These are phyloP conservation scores for Penium margaritaceum DNA, from an alignment of 139 green algal species.

Conservation along the genomic window DNA sequence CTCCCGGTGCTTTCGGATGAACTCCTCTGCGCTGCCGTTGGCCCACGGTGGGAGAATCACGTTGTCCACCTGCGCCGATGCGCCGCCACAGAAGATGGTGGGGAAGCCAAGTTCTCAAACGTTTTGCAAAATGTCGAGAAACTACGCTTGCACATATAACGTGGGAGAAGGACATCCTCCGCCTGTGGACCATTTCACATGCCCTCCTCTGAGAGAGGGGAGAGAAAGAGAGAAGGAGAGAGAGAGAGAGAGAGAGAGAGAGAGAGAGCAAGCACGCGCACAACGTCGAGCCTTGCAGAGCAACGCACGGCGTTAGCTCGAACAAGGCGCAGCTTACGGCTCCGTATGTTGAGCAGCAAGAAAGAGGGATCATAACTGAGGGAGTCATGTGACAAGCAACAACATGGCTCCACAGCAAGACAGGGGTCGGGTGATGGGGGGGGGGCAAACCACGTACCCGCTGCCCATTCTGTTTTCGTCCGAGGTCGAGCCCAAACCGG, in stretches of 20 bases:
- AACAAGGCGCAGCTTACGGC: background rate
- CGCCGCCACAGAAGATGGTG: background rate
- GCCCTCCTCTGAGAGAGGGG: no score
- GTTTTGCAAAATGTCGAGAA: background rate
- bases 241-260: background rate
- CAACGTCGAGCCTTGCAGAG: no score
- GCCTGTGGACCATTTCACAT: background rate
- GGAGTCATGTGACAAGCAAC: no score
- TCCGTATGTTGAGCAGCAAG: no score
- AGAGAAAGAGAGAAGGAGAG: background rate
- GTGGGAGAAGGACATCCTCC: background rate
- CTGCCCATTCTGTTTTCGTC: slow-evolving; percentile 34
- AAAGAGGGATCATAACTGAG: no score
- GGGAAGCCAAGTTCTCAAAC: background rate
- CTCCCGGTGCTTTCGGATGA: slow-evolving; percentile 57
- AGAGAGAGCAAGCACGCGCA: background rate
- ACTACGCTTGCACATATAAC: background rate
- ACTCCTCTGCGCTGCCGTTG: slow-evolving; percentile 38
- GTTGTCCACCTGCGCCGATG: slow-evolving; percentile 56
- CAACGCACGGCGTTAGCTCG: background rate
- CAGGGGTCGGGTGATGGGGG: background rate
- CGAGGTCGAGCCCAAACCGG: slow-evolving; percentile 46
- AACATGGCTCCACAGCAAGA: no score
- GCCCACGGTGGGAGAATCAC: slow-evolving; percentile 80
- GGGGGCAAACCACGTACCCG: slow-evolving; percentile 4